Conservation (phyloP, 2,329 filamentous ascomycete genomes). For the Pseudogymnoascus sp. region DNA sequence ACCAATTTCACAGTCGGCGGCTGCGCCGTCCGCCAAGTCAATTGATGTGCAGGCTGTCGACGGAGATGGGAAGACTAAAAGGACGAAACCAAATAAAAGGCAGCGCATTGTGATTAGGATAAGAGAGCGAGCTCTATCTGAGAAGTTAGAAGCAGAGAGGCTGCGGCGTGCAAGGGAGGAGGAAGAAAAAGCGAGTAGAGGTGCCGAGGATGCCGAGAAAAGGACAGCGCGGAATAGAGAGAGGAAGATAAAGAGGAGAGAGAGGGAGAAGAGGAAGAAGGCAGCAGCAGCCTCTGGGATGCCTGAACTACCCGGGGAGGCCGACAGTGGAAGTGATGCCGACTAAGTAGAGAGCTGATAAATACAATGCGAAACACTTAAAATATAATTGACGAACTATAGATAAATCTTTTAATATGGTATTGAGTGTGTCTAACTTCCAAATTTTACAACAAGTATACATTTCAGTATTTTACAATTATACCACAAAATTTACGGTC, state of each 20-base stretch:
- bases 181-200: slow-evolving; percentile 41
- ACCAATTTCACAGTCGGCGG: slow-evolving; percentile 21
- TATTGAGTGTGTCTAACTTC: background rate
- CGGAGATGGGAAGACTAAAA: slow-evolving; percentile 30
- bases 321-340: background rate
- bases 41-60: slow-evolving; percentile 3
- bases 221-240: slow-evolving; percentile 54
- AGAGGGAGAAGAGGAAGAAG: slow-evolving; percentile 12
- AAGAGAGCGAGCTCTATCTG: slow-evolving; percentile 37
- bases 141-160: slow-evolving; percentile 32
- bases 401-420: background rate
- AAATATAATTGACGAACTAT: background rate
- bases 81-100: slow-evolving; percentile 50
- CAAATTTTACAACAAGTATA: background rate
- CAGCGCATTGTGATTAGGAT: slow-evolving; percentile 43
- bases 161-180: slow-evolving; percentile 28
- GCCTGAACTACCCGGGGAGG: background rate
- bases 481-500: slow-evolving; percentile 66
- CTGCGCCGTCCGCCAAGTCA: slow-evolving; percentile 4
- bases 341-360: background rate
- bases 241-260: slow-evolving; percentile 49
- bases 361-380: background rate
- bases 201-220: slow-evolving; percentile 52
- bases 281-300: background rate
- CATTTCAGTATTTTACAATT: background rate